Evolutionary conservation across 1,284 basidiomycete species (phyloP), one percentile per base, ranked within the genome.

Genomic region (Ceratobasidium sp.): DNA sequence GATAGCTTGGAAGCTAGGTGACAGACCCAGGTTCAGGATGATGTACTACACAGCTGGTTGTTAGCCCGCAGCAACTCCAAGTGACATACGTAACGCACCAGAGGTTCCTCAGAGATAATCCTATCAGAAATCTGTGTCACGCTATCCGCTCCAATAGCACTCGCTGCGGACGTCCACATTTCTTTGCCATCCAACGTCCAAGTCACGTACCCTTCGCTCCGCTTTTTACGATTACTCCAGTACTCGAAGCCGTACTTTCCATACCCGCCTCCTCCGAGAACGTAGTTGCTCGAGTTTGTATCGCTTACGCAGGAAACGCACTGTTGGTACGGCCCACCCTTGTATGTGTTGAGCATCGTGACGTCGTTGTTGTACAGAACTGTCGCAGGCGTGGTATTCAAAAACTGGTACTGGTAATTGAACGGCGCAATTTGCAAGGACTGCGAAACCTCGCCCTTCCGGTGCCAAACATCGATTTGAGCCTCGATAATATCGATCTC

Each of bases 371-470:
- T 87, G 79, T 85, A 87, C 74, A 90, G 83, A 1, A 87, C 86
- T 24, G 89, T 86, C 22, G 83, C 84, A 1, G 88, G 82, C 6
- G 86, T 79, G 24, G 84, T 83, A 78, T 89, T 87, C 79, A 86
- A 83, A 79, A 88, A 91, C 74, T 88, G 77, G 81, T 92, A 94
- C 69, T 85, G 79, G 76, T 86, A 86, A 81, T 94, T 90, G 82
- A 90, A 96, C 13, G 92, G 92, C n/a, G 93, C 93, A 58, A 86
- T 82, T 82, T 96, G 94, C 78, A 86, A 86, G 76, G 90, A 92
- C 81, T 95, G 94, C 1, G 93, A 95, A 1, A 90, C 91, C 78
- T 90, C 82, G 61, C 90, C 90, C 43, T 81, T 77, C 66, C 81
- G 80, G 0, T 71, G 74, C 24, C 72, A 77, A 16, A 80, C 76